Base-by-base conservation (phyloP, 1,139 yeast genomes). In the Yamadazyma pseudoaaseri region DNA sequence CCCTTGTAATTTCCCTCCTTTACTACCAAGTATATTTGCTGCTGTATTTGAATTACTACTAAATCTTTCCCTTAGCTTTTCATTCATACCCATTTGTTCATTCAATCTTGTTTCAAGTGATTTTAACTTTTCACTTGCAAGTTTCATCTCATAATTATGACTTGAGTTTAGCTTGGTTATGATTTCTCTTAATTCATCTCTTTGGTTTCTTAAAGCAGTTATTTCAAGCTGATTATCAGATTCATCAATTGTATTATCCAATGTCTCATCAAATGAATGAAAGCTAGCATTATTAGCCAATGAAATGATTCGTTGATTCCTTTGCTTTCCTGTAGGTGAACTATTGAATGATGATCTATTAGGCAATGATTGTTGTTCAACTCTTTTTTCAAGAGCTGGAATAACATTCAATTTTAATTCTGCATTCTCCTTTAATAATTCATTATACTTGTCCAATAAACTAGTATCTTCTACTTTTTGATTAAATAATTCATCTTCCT, bases 141-240 rank as follows among this genome's bases (percentile, higher is more conserved):
- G 38, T 38, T 60, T 65, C 38, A 61, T 40, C 41, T 70, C 76
- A 23, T 57, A 58, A 25, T 51, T 53, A 34, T 67, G 70, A 26
- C 58, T 58, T 3, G 58, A 42, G 10, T 67, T 62, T 36, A 70
- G 50, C 40, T 63, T 60, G 27, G 62, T 54, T 18, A 70, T 60
- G 20, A 77, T 80, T 33, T 77, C 82, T 18, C 85, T 61, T 31
- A 80, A 62, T 34, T 76, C 82, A 38, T 79, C 81, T 28, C 82
- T 54, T 53, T 80, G 86, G 13, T 56, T 54, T 40, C 68, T 73
- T 39, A 77, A 56, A 20, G 63, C 54, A 20, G 48, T 40, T 14
- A 70, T 56, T 35, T 65, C 70, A n/a, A 60, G 42, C 30, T 49
- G 50, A 24, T 56, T 59, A 26, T 54, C 56, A 6, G 56, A 47